Base-by-base conservation (phyloP, 352 stramenopile genomes). In the Blastocystis sp. region DNA sequence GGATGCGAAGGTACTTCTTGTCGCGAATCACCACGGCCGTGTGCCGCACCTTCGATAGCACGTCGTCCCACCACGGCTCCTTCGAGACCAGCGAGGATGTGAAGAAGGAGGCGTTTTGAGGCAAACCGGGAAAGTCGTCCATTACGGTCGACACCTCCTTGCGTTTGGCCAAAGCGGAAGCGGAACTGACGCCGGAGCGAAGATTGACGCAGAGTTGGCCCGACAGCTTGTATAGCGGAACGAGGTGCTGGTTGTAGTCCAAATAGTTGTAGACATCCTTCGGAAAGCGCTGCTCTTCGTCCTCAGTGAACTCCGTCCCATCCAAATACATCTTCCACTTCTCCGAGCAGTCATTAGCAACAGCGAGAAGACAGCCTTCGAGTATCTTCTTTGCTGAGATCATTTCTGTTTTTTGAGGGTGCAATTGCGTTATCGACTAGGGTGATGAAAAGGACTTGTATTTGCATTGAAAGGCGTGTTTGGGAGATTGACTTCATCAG, bases 381-480 rank as follows among this genome's bases (percentile, higher is more conserved):
- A 84, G 52, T 43, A 84, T 84, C 74, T 84, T 84, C 56, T 84
- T 84, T 2, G 52, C 66, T 48, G 74, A 84, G 38, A 84, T 84
- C 74, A 84, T 84, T 84, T 69, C 19, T 11, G 28, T 34, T 34
- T 34, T 34, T 34, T 34, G 28, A 34, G 28, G 28, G 28, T 34
- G 28, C 28, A 34, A 34, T 34, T 34, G 28, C 28, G 28, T 34
- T 34, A 34, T 34, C 28, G 28, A 34, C 28, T 34, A 34, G 28
- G 28, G 28, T 34, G 28, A 34, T 34, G 28, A 34, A 34, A 34
- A 34, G 28, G 28, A 34, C 28, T 34, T 34, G 28, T 34, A 34
- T 34, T 34, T 81, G 2, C 2, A 41, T 11, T 34, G 34, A 76
- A 43, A 43, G 43, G 65, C 7, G 40, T 40, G 40, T 66, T 66